Evolutionary conservation across 2,329 filamentous ascomycete species (phyloP), one percentile per base, ranked within the genome.

Genomic region (Neonectria coccinea): DNA sequence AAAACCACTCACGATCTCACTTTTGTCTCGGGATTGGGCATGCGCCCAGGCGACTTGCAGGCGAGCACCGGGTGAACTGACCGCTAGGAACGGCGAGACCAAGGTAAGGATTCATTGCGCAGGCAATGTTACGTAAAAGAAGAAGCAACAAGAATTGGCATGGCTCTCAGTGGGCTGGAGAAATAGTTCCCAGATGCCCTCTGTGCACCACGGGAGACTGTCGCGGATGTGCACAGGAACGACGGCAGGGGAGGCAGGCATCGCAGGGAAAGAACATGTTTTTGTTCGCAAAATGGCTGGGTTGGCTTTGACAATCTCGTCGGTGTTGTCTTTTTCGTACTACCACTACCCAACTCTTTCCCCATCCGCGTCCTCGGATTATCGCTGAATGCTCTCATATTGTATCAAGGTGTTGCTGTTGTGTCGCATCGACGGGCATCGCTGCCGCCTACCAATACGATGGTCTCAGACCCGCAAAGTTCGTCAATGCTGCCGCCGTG

Each of bases 391-490:
- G 44, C 44, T 54, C 39, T 42, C 20, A 10, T 27, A 22, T 60
- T 33, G 45, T 53, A 51, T 52, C 22, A 56, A 18, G 3, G 27
- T 59, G 29, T n/a, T 39, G 5, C 59, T 59, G 22, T 62, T 56
- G 20, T 41, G 29, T 33, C 63, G 48, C 42, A 44, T 22, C 18
- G 33, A 47, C 29, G 22, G 36, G 39, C 20, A 12, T 52, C 27
- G 5, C 47, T 18, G 14, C 39, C 42, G 51, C 52, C 55, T 83
- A 88, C 87, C 87, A 89, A 74, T 89, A 89, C 20, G 85, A 80
- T 58, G 87, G 86, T 67, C 87, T 81, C 71, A 90, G 75, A 18
- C 88, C 88, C 41, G 85, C 82, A 76, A 90, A 89, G 71, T 83
- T 86, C 25, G 85, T 82, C 70, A 85, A 70, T 5, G 83, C 79